A percentile compares a stretch with the other conserved stretches of the same genome.
Evolutionary conservation across 2,329 filamentous ascomycete genomes (phyloP).

Genomic region (Penicillium rolfsii): DNA sequence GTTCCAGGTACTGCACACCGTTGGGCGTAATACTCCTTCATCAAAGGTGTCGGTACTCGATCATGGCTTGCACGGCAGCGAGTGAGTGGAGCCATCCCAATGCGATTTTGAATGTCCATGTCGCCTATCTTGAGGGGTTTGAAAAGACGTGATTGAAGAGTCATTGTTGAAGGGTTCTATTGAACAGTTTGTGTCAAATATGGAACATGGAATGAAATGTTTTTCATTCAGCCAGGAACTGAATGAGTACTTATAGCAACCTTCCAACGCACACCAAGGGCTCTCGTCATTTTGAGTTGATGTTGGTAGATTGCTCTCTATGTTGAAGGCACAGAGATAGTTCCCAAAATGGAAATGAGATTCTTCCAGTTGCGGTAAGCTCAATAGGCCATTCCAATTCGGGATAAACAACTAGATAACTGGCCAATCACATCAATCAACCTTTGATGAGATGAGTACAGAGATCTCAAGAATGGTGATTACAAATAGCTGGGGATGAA

Average conservation of each 20-base stretch:
- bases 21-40: slow-evolving; percentile 57
- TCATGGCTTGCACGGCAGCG: slow-evolving; percentile 54
- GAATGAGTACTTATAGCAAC: slow-evolving; percentile 2
- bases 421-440: neutral
- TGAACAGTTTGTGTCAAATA: neutral
- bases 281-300: neutral
- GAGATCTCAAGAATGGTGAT: neutral
- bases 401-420: neutral
- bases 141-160: slow-evolving; percentile 10
- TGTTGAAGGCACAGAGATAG: slow-evolving; percentile 5
- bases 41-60: slow-evolving; percentile 48
- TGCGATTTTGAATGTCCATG: slow-evolving; percentile 46
- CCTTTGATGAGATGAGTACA: neutral
- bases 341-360: slow-evolving; percentile 12
- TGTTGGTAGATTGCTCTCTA: neutral
- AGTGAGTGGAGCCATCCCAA: slow-evolving; percentile 54
- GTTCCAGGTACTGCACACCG: slow-evolving; percentile 57
- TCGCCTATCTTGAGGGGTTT: slow-evolving; percentile 10
- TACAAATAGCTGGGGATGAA: slow-evolving; percentile 1
- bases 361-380: slow-evolving; percentile 2
- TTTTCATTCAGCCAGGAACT: neutral
- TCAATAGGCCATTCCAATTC: neutral
- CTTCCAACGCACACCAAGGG: neutral
- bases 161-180: neutral
- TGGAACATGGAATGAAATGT: neutral